Percentiles rank a stretch among this genome's conserved stretches.
Conservation (phyloP, 768 basidiomycete genomes). For the Mycena haematopus region DNA sequence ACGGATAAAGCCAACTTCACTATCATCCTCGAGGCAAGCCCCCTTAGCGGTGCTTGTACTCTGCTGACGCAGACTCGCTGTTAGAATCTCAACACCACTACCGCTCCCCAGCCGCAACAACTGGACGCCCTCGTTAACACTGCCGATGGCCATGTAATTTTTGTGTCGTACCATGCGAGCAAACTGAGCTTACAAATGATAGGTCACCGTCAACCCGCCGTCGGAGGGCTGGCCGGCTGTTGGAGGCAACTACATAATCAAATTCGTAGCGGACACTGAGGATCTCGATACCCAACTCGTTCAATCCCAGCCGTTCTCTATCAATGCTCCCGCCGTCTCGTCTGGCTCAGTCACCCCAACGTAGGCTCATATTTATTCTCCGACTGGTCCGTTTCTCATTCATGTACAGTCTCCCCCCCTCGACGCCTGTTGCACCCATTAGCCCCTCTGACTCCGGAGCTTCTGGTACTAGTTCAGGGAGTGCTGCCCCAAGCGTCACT, state of each 20-base stretch:
- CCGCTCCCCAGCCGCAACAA: conserved; percentile 48
- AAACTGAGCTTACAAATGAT: not conserved
- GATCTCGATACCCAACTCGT: conserved; percentile 64
- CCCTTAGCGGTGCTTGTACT: not conserved
- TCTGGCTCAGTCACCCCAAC: conserved; percentile 32
- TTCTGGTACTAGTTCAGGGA: not conserved
- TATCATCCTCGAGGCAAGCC: conserved; percentile 53
- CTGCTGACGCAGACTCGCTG: conserved; percentile 35
- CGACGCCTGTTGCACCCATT: not conserved
- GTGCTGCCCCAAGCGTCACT: conserved; percentile 30
- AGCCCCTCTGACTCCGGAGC: not conserved
- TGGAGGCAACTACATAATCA: conserved; percentile 64
- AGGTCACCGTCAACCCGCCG: conserved; percentile 56
- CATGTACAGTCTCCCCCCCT: not conserved
- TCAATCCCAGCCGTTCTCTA: conserved; percentile 70
- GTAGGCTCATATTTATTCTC: conserved; percentile 1
- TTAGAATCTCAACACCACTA: conserved; percentile 33
- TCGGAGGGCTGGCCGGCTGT: conserved; percentile 73
- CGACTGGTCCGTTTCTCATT: not conserved
- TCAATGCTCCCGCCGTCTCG: conserved; percentile 37
- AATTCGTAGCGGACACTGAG: conserved; percentile 61
- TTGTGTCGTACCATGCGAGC: not conserved
- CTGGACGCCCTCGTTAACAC: conserved; percentile 65
- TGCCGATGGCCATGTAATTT: conserved; percentile 36
- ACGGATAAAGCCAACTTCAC: conserved; percentile 58